Percentiles rank a stretch among this genome's conserved stretches.
These are phyloP conservation scores for Crithidia mellificae DNA, from an alignment of 208 protist genomes.

Conservation along the genomic window DNA sequence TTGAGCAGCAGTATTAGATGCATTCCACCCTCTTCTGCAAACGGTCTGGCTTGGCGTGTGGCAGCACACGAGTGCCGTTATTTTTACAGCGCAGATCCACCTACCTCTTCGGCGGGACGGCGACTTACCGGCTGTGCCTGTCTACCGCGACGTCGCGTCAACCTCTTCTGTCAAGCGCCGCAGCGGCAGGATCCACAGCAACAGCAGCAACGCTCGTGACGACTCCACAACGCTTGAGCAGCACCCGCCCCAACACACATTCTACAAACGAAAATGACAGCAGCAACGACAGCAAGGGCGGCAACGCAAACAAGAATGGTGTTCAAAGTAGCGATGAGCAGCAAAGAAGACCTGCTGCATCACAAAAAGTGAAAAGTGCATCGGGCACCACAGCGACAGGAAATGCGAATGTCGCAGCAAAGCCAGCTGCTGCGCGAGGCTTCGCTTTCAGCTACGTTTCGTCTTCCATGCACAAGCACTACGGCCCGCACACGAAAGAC, in stretches of 20 bases:
- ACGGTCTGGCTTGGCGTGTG: background rate
- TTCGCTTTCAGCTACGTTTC: slow-evolving; percentile 2
- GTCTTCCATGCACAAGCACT: background rate
- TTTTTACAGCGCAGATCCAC: background rate
- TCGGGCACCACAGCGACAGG: background rate
- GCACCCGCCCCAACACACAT: background rate
- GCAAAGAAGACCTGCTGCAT: background rate
- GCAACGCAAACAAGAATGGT: background rate
- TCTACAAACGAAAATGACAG: too few relatives aligned
- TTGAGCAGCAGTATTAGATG: background rate
- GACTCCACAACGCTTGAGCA: background rate
- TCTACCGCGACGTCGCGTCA: background rate
- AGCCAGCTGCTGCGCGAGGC: background rate
- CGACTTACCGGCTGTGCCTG: background rate
- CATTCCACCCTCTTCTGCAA: background rate
- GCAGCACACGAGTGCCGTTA: background rate
- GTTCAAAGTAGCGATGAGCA: background rate
- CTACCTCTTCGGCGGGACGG: background rate
- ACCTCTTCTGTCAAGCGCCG: background rate
- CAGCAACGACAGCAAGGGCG: too few relatives aligned
- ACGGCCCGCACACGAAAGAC: slow-evolving; percentile 6
- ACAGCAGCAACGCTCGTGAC: background rate
- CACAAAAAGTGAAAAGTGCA: background rate
- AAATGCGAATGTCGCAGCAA: background rate
- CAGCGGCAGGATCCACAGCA: background rate